Conservation (phyloP, 169 alveolate species). For the Eimeria sp. region DNA sequence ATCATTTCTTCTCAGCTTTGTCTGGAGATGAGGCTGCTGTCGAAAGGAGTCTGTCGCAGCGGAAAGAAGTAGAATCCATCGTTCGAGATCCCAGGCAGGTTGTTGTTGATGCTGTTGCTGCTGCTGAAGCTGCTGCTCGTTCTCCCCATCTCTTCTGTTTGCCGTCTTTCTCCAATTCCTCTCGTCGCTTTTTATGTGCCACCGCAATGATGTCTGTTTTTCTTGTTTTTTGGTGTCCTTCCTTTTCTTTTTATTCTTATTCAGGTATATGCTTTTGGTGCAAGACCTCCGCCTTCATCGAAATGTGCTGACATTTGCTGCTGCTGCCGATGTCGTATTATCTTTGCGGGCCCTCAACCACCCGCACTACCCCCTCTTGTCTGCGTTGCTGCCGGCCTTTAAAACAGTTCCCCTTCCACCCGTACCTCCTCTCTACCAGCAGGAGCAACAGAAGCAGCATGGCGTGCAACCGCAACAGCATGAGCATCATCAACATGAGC, state of each 20-base stretch:
- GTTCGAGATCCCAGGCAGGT: conserved; percentile 67
- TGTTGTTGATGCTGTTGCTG: not conserved
- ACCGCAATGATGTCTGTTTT: not conserved
- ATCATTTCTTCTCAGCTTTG: conserved; percentile 3
- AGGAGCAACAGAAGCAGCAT: conserved; percentile 10
- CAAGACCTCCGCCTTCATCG: conserved; percentile 82
- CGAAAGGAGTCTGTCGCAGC: not conserved
- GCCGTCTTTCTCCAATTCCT: not conserved
- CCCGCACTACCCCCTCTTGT: conserved; percentile 61
- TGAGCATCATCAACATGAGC: not conserved
- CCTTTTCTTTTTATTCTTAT: not conserved
- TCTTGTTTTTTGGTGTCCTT: not conserved
- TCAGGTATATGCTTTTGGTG: conserved; percentile 83
- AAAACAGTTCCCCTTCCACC: not conserved
- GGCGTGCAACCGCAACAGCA: not conserved
- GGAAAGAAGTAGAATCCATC: conserved; percentile 4
- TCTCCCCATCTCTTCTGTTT: no score
- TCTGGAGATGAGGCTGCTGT: conserved; percentile 9
- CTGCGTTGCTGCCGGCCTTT: conserved; percentile 57
- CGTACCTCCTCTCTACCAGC: not conserved
- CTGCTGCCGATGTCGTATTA: conserved; percentile 82
- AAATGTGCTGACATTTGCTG: conserved; percentile 82
- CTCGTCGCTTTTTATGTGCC: not conserved
- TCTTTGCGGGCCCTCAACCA: conserved; percentile 81
- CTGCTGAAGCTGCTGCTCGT: not conserved